These are phyloP conservation scores for Wilhelminamyces savonicus DNA, from an alignment of 805 yeast genomes.

Conservation along the genomic window DNA sequence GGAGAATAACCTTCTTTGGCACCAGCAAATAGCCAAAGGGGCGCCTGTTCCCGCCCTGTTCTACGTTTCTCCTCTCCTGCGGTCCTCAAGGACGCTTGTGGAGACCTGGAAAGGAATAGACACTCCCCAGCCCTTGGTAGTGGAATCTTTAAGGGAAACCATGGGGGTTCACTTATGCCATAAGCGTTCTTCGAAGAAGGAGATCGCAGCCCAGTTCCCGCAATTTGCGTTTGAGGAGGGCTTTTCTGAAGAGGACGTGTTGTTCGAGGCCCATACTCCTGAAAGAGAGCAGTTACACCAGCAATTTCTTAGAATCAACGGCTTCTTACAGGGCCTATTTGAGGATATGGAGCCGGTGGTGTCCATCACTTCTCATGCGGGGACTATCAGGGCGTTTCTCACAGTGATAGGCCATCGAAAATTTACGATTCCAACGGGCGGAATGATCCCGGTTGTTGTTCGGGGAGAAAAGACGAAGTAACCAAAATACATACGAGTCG, in stretches of 20 bases:
- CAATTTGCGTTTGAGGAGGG: constrained; percentile 12
- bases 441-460: constrained; percentile 22
- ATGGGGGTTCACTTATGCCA: constrained; percentile 21
- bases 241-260: constrained; percentile 14
- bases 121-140: constrained; percentile 11
- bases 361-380: constrained; percentile 21
- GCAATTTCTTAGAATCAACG: constrained; percentile 14
- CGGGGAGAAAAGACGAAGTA: constrained; percentile 10
- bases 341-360: constrained; percentile 8
- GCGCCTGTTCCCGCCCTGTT: constrained; percentile 19
- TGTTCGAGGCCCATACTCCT: constrained; percentile 3
- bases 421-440: constrained; percentile 23
- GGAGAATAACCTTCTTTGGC: constrained; percentile 16
- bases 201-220: constrained; percentile 9
- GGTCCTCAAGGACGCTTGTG: constrained; percentile 16
- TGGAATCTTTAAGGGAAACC: constrained; percentile 18
- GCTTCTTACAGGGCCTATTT: constrained; percentile 15
- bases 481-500: constrained; percentile 7
- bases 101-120: constrained; percentile 15
- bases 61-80: constrained; percentile 20
- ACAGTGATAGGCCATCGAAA: constrained; percentile 22
- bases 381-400: constrained; percentile 18
- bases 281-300: constrained; percentile 12
- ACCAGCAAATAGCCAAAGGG: constrained; percentile 9
- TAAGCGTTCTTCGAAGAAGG: constrained; percentile 12